Evolutionary conservation across 2,329 filamentous ascomycete species (phyloP).

Genomic region (Talaromyces sp.): DNA sequence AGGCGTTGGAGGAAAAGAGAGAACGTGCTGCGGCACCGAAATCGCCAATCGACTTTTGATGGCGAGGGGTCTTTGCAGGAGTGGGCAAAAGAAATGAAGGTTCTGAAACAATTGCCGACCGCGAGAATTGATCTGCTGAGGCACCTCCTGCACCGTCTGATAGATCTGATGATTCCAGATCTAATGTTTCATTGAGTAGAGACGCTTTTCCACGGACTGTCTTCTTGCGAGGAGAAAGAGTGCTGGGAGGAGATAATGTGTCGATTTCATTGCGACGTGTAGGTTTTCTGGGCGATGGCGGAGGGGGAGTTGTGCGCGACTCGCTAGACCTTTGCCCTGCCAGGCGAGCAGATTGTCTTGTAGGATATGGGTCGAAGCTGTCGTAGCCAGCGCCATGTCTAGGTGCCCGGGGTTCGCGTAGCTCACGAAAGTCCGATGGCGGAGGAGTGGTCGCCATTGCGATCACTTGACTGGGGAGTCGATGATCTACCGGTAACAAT

Average conservation of each 20-base stretch:
- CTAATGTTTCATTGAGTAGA: constrained; percentile 21
- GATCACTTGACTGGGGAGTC: neutral
- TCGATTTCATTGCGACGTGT: constrained; percentile 22
- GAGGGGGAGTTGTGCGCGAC: constrained; percentile 31
- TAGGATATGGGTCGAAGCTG: constrained; percentile 38
- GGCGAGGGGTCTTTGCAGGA: constrained; percentile 59
- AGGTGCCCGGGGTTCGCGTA: constrained; percentile 43
- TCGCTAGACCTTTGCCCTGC: constrained; percentile 32
- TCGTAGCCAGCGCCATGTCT: constrained; percentile 46
- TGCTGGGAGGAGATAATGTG: constrained; percentile 30
- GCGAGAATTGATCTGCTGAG: constrained; percentile 29
- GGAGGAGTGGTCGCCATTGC: constrained; percentile 47
- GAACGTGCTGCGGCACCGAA: constrained; percentile 50
- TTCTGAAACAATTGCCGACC: constrained; percentile 31
- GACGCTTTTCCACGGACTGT: constrained; percentile 18
- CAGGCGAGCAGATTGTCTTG: constrained; percentile 40
- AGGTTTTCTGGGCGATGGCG: constrained; percentile 24
- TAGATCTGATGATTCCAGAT: constrained; percentile 24
- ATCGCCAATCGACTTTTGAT: constrained; percentile 45
- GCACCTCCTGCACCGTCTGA: constrained; percentile 25
- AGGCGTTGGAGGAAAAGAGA: constrained; percentile 48
- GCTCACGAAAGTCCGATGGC: constrained; percentile 42
- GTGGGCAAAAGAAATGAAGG: constrained; percentile 51
- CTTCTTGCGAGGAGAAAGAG: constrained; percentile 30
- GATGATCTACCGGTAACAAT: neutral